Percentiles rank a stretch among this genome's conserved stretches.
Evolutionary conservation across 2,329 filamentous ascomycete genomes (phyloP).

Genomic region (Ascochyta lentis): DNA sequence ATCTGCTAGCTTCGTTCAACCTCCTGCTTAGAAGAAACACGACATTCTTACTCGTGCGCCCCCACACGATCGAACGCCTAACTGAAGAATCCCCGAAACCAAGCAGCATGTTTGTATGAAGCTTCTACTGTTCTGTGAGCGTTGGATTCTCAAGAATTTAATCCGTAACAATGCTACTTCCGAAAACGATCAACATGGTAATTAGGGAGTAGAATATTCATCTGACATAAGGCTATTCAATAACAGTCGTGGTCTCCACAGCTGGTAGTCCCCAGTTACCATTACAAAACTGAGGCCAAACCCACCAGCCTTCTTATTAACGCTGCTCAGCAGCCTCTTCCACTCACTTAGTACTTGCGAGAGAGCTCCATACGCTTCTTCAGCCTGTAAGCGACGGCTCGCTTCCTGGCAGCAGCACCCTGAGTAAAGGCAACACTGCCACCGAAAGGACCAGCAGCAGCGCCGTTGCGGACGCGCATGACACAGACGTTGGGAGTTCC

Average conservation of each 20-base stretch:
- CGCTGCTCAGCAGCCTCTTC: neutral
- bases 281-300: neutral
- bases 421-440: conserved; percentile 72
- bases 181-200: neutral
- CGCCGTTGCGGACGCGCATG: conserved; percentile 68
- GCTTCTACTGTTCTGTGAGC: no score
- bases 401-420: conserved; percentile 63
- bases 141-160: no score
- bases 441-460: conserved; percentile 70
- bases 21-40: no score
- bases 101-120: no score
- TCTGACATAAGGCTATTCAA: neutral
- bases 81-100: no score
- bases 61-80: no score
- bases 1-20: no score
- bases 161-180: neutral
- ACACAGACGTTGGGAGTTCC: conserved; percentile 69
- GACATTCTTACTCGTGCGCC: no score
- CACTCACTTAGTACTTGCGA: conserved; percentile 26
- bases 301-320: neutral
- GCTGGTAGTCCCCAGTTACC: neutral
- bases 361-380: conserved; percentile 49
- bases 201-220: neutral
- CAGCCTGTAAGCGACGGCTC: conserved; percentile 63
- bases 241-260: neutral